phyloP scores from a whole-genome alignment of 83 land plant genomes.

The Picea abies region DNA sequence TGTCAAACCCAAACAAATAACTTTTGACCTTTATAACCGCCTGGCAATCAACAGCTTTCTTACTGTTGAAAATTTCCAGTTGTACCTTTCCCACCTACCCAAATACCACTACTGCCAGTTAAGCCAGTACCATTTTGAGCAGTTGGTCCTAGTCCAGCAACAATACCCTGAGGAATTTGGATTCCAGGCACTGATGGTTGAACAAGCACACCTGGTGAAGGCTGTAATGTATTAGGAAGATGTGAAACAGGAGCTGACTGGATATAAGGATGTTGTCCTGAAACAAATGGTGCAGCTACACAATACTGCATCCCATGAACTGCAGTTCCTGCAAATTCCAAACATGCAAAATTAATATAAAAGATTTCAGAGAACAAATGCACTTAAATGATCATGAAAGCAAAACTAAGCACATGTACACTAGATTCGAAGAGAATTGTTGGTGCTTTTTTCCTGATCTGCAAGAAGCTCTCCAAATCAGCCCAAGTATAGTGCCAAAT shows the following conservation, averaged over 20 bases:
- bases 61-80: slow-evolving; percentile 13
- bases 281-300: slow-evolving; percentile 15
- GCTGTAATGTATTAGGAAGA: slow-evolving; percentile 13
- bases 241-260: slow-evolving; percentile 8
- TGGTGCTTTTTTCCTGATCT: too few species aligned
- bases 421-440: too few species aligned
- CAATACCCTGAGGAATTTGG: slow-evolving; percentile 18
- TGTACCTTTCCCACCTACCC: slow-evolving; percentile 16
- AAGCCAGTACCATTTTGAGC: slow-evolving; percentile 10
- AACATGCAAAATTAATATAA: not conserved
- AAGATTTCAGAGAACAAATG: too few species aligned
- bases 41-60: not conserved
- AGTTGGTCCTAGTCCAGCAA: slow-evolving; percentile 6
- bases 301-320: slow-evolving; percentile 13
- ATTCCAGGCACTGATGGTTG: slow-evolving; percentile 10
- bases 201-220: slow-evolving; percentile 6
- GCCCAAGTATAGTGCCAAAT: too few species aligned
- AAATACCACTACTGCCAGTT: slow-evolving; percentile 10
- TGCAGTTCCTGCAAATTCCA: slow-evolving; percentile 8
- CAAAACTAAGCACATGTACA: too few species aligned
- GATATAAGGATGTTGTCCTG: slow-evolving; percentile 12
- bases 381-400: too few species aligned
- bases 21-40: not conserved
- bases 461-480: too few species aligned
- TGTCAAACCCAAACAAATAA: not conserved